Base-by-base conservation (phyloP, 2,329 filamentous ascomycete genomes). In the Trichocomaceae sp. region DNA sequence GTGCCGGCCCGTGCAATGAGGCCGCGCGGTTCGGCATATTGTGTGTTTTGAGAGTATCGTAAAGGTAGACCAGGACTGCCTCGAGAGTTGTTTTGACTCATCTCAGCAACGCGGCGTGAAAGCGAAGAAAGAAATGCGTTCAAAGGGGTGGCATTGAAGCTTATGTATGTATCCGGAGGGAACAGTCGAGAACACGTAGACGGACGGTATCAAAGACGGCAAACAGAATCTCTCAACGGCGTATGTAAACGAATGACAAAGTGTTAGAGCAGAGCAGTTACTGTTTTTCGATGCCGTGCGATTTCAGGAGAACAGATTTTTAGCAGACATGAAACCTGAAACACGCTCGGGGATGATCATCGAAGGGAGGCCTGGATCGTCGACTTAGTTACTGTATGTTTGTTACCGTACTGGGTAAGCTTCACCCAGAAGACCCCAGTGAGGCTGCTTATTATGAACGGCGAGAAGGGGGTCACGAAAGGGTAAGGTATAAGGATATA, bases 41-140 rank as follows among this genome's bases (percentile, higher is more conserved):
- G 26, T n/a, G 58, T 52, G 17, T 57, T 59, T 47, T 59, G 61
- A 9, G 61, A 62, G 2, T 62, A 63, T 26, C 63, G 66, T 47
- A 64, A 64, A 17, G 64, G 59, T 55, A 61, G 58, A 44, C 61
- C 58, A 55, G 62, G 59, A n/a, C 61, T 57, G 50, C 56, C 62
- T 26, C 61, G 65, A 49, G 63, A 52, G 52, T 70, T 70, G 23
- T 66, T 62, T 62, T 71, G 70, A 57, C 64, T 71, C 69, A 71
- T 71, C 5, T 23, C 41, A 26, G 29, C 20, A 48, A 33, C 22
- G 29, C n/a, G 12, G 29, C 41, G 23, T 35, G 33, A 17, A 15
- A 13, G 37, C 37, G 42, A 22, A n/a, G n/a, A 39, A n/a, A 41
- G 17, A n/a, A 5, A 31, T 41, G 42, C 23, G 37, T 41, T 47